Evolutionary conservation across 1,284 basidiomycete genomes (phyloP).

Genomic region (Ustilago shanxiensis): DNA sequence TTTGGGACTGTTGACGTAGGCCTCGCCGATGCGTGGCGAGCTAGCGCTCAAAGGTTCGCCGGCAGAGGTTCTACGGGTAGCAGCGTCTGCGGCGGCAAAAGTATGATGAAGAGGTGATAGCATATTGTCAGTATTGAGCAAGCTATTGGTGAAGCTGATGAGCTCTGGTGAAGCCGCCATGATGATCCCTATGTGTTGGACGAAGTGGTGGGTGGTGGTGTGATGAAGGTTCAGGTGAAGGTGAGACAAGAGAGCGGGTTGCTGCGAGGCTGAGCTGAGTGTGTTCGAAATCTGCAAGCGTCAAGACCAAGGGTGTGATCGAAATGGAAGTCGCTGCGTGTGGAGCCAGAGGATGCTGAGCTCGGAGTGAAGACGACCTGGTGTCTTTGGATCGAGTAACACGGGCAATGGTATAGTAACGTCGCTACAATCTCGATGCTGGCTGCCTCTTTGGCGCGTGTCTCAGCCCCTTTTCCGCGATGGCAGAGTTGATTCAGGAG

Average conservation of each 20-base stretch:
- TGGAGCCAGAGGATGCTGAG: too few species aligned
- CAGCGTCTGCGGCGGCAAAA: constrained; percentile 36
- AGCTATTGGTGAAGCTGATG: constrained; percentile 51
- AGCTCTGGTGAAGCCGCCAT: constrained; percentile 55
- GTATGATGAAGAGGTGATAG: constrained; percentile 50
- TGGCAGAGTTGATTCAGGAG: too few species aligned
- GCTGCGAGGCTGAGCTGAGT: too few species aligned
- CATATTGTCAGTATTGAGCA: constrained; percentile 59
- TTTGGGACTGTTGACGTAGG: constrained; percentile 57
- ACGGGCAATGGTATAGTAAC: too few species aligned
- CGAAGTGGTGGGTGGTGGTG: neutral
- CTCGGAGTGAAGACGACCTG: too few species aligned
- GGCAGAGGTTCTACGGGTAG: constrained; percentile 40
- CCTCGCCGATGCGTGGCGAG: constrained; percentile 53
- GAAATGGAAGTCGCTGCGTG: neutral
- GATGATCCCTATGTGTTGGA: constrained; percentile 13
- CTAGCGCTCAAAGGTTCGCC: constrained; percentile 51
- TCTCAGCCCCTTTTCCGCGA: too few species aligned
- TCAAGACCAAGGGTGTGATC: neutral
- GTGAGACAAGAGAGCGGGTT: neutral
- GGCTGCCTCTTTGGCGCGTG: too few species aligned
- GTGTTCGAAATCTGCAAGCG: too few species aligned
- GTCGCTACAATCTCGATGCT: too few species aligned
- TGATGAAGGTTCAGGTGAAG: neutral
- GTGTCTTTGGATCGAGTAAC: too few species aligned